Percentiles rank a stretch among this genome's conserved stretches.
phyloP scores from a whole-genome alignment of 306 rosid species.

The Senna tora region DNA sequence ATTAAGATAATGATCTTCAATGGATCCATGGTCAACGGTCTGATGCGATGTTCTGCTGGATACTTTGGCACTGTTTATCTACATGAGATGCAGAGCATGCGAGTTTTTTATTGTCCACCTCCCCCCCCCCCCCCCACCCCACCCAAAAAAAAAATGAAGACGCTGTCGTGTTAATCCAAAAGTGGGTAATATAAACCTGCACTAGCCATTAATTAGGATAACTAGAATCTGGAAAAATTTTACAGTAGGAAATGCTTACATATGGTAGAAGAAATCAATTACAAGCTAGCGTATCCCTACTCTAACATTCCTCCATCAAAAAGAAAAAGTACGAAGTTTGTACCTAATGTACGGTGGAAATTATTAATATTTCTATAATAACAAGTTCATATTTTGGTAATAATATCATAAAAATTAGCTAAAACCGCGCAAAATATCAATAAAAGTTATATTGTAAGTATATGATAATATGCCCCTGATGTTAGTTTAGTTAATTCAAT shows the following conservation, averaged over 20 bases:
- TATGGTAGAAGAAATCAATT: background rate
- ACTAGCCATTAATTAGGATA: background rate
- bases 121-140: no score
- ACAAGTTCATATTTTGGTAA: background rate
- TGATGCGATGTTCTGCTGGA: background rate
- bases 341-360: background rate
- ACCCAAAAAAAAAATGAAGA: background rate
- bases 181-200: background rate
- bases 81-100: background rate
- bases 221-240: background rate
- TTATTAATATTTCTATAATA: background rate
- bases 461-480: background rate
- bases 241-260: background rate
- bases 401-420: background rate
- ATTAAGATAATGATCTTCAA: background rate
- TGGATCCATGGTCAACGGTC: constrained; percentile 4
- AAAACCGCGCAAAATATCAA: no score
- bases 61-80: background rate
- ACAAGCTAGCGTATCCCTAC: background rate
- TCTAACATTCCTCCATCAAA: background rate
- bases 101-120: background rate
- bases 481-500: background rate
- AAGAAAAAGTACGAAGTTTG: background rate
- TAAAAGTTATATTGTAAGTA: background rate
- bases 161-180: background rate